phyloP scores from a whole-genome alignment of 148 eudicot genomes.

The Pharnaceum exiguum region DNA sequence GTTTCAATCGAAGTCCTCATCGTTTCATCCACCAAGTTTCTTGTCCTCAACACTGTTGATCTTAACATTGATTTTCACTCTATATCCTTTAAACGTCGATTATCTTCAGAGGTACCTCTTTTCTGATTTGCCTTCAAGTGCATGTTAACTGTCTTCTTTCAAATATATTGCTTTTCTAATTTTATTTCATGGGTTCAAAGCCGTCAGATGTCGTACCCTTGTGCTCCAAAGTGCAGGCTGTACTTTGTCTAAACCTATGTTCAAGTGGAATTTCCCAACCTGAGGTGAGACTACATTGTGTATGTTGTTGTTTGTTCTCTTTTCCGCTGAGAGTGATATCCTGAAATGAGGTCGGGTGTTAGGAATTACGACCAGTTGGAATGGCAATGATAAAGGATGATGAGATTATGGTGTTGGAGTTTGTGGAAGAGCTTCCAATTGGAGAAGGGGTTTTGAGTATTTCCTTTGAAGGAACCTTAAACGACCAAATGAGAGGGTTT shows the following conservation, averaged over 20 bases:
- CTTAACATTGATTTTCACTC: background rate
- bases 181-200: too few relatives aligned
- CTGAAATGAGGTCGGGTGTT: too few relatives aligned
- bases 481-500: conserved; percentile 77
- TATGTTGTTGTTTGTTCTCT: too few relatives aligned
- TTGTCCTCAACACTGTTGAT: background rate
- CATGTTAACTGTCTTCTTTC: too few relatives aligned
- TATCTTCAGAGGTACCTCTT: background rate
- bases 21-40: background rate
- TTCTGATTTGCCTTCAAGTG: too few relatives aligned
- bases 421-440: conserved; percentile 43
- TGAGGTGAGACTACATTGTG: too few relatives aligned
- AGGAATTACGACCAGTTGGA: conserved; percentile 40
- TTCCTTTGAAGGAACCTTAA: conserved; percentile 50
- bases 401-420: conserved; percentile 63
- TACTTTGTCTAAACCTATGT: too few relatives aligned
- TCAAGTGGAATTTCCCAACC: too few relatives aligned
- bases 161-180: too few relatives aligned
- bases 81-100: background rate
- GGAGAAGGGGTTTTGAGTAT: conserved; percentile 48
- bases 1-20: background rate
- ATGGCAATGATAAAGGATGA: conserved; percentile 44
- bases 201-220: too few relatives aligned
- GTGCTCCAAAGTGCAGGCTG: too few relatives aligned
- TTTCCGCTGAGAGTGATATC: too few relatives aligned